These are phyloP conservation scores for Eucalyptus erythrocorys DNA, from an alignment of 345 rosid species.

Conservation along the genomic window DNA sequence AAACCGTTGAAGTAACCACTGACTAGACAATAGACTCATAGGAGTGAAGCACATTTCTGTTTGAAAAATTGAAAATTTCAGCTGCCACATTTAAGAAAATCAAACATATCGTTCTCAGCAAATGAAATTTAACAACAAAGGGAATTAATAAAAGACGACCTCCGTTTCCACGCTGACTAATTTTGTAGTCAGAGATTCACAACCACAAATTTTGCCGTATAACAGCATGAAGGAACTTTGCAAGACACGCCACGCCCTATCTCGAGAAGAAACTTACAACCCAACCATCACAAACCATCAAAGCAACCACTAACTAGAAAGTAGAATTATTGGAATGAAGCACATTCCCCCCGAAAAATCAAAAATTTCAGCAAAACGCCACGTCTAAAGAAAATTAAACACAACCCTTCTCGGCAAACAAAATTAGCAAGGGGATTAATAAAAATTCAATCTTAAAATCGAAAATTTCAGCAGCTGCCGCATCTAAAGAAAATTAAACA, in stretches of 20 bases:
- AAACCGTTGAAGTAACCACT: background rate
- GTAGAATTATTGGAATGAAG: background rate
- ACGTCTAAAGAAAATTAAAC: background rate
- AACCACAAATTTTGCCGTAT: background rate
- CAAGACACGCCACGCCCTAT: background rate
- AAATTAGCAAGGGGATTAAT: background rate
- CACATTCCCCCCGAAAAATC: background rate
- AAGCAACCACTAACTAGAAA: background rate
- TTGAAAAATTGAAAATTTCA: background rate
- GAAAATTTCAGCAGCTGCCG: too few species aligned
- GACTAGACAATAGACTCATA: background rate
- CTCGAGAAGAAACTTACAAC: background rate
- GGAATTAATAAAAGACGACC: background rate
- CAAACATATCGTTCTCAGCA: background rate
- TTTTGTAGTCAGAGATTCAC: background rate
- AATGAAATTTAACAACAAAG: background rate
- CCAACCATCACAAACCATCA: background rate
- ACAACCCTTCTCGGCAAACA: background rate
- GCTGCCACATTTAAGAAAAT: background rate
- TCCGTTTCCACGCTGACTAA: background rate
- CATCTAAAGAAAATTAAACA: too few species aligned
- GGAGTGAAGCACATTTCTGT: background rate
- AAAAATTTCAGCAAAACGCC: background rate
- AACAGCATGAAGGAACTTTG: background rate
- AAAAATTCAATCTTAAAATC: too few species aligned